A percentile compares a stretch with the other conserved stretches of the same genome.
Conservation (phyloP, 2,329 filamentous ascomycete genomes). For the Pseudogymnoascus sp. region DNA sequence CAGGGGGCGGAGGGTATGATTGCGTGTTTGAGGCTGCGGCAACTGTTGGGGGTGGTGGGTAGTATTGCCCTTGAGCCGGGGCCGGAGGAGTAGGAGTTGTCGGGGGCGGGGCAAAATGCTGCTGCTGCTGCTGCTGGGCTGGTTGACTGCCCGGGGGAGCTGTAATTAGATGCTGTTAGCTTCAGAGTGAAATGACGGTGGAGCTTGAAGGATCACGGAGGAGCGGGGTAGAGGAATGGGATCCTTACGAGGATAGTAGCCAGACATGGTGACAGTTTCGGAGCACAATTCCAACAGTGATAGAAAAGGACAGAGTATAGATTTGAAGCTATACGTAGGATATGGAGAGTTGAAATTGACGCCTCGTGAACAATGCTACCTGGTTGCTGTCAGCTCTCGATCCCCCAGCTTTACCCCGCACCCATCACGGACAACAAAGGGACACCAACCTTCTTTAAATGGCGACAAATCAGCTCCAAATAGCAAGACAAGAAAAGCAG, state of each 20-base stretch:
- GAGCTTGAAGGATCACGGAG: constrained; percentile 7
- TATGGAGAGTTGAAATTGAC: neutral
- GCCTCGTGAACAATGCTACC: neutral
- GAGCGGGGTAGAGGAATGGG: constrained; percentile 12
- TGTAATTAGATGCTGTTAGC: constrained; percentile 16
- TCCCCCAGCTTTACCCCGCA: neutral
- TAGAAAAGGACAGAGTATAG: constrained; percentile 2
- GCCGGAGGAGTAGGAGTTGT: constrained; percentile 28
- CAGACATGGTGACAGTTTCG: constrained; percentile 26
- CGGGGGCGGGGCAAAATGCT: constrained; percentile 26
- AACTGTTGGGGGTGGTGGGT: constrained; percentile 14
- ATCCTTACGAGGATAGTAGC: constrained; percentile 32
- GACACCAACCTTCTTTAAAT: neutral
- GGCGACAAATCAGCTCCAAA: neutral
- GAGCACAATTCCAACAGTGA: constrained; percentile 21
- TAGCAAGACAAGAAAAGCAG: neutral
- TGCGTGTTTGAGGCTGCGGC: constrained; percentile 9
- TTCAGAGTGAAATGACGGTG: neutral
- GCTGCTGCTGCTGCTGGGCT: constrained; percentile 24
- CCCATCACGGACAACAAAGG: neutral
- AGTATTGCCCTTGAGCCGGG: constrained; percentile 23
- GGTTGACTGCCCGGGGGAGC: constrained; percentile 26
- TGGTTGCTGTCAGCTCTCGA: constrained; percentile 4
- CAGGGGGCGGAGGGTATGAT: constrained; percentile 7
- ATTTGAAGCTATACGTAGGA: neutral